phyloP scores from a whole-genome alignment of 208 protist genomes.

The Leishmania arabica region DNA sequence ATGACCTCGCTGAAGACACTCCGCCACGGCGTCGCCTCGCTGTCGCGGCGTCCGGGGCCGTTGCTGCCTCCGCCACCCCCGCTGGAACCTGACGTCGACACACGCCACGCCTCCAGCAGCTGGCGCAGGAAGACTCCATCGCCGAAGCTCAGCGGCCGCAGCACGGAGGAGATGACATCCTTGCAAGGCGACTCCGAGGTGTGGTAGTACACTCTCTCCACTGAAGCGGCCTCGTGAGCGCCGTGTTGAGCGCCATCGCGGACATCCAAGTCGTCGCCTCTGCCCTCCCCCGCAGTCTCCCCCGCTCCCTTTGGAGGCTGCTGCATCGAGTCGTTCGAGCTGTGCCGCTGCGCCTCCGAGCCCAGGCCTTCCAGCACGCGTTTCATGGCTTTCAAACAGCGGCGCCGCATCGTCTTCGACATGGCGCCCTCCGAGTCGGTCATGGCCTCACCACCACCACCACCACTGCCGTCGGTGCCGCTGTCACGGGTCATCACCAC shows the following conservation, averaged over 20 bases:
- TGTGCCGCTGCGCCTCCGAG: not conserved
- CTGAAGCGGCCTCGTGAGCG: too few species aligned
- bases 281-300: not conserved
- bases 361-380: slow-evolving; percentile 6
- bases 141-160: slow-evolving; percentile 33
- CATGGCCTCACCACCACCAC: slow-evolving; percentile 2
- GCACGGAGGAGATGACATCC: slow-evolving; percentile 24
- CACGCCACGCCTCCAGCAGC: slow-evolving; percentile 37
- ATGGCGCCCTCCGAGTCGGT: not conserved
- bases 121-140: slow-evolving; percentile 33
- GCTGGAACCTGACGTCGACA: slow-evolving; percentile 8
- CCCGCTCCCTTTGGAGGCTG: not conserved
- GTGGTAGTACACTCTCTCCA: slow-evolving; percentile 2
- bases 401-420: slow-evolving; percentile 14
- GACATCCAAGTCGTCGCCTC: not conserved
- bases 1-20: slow-evolving; percentile 22
- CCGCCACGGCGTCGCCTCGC: slow-evolving; percentile 17
- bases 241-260: not conserved
- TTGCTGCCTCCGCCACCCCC: slow-evolving; percentile 1
- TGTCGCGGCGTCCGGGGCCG: slow-evolving; percentile 19
- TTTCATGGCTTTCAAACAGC: slow-evolving; percentile 10
- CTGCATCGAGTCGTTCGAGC: not conserved
- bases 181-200: slow-evolving; percentile 15
- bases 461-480: slow-evolving; percentile 3
- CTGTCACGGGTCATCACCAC: not conserved